Base-by-base conservation (phyloP, 495 filamentous ascomycete genomes). In the Rostrohypoxylon terebratum region DNA sequence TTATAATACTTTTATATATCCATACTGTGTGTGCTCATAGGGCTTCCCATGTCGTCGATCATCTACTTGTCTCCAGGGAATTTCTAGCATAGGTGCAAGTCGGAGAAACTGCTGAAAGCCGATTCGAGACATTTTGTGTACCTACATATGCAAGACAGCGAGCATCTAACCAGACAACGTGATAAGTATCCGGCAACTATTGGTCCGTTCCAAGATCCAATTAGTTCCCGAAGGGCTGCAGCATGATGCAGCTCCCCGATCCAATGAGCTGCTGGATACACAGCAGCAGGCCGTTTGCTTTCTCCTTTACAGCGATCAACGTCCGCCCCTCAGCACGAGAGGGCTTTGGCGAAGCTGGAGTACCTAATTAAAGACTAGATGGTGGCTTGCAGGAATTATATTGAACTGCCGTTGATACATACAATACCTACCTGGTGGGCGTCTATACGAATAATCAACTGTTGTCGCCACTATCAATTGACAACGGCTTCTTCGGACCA, bases 111-210 rank as follows among this genome's bases (percentile, higher is more conserved):
- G 48, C 48, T n/a, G 28, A 53, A 55, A 55, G 31, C 31, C 28
- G 51, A 36, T 55, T 55, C 31, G 51, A 18, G 51, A n/a, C 51
- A 20, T 55, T 4, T 20, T 31, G 50, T 31, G 25, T 54, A 50
- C 47, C 47, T 50, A 33, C 50, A 54, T 36, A 55, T 34, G 51
- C 28, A 55, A 20, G 25, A 20, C 28, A 18, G 31, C 28, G 14
- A 18, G 31, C 28, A 55, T 55, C 51, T 36, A 55, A 55, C 36
- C 51, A n/a, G 51, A 55, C 42, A 55, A 66, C 54, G 68, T 60
- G 62, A 61, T 60, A 36, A 10, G 4, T 2, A 11, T 31, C 10
- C 1, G 18, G 33, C 18, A 45, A 25, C 38, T 9, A 65, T 71
- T 65, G 68, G 60, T 28, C 47, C 47, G 14, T 36, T 40, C 13